Conservation (phyloP, 2,329 filamentous ascomycete genomes). For the Ascochyta clinopodiicola region DNA sequence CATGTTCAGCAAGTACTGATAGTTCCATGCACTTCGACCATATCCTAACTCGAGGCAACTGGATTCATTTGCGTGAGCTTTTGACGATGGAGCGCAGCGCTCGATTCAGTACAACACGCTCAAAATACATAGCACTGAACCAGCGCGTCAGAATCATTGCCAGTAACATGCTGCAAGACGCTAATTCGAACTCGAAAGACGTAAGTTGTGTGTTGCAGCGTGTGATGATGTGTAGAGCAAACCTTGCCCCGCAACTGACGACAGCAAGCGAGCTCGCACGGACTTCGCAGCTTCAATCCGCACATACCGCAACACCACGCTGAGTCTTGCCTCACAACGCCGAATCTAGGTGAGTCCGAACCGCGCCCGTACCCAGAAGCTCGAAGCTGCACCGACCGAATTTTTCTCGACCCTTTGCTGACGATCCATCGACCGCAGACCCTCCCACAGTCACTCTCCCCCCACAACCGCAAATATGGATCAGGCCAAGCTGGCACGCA, state of each 20-base stretch:
- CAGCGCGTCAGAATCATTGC: too few relatives aligned
- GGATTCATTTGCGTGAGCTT: too few relatives aligned
- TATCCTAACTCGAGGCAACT: too few relatives aligned
- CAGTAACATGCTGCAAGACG: too few relatives aligned
- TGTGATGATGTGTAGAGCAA: neutral
- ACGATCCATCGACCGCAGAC: constrained; percentile 26
- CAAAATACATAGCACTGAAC: neutral
- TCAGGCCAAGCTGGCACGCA: constrained; percentile 54
- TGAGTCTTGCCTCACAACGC: constrained; percentile 34
- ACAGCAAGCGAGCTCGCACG: constrained; percentile 17
- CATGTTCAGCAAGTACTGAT: too few relatives aligned
- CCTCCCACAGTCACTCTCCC: constrained; percentile 30
- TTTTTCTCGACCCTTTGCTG: constrained; percentile 24
- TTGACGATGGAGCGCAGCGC: neutral
- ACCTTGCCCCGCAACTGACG: constrained; percentile 20
- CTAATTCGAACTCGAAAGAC: neutral
- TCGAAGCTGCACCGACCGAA: constrained; percentile 11
- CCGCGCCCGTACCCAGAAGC: constrained; percentile 15
- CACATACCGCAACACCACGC: constrained; percentile 26
- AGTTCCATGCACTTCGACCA: too few relatives aligned
- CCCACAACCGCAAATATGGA: constrained; percentile 51
- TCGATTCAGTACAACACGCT: neutral
- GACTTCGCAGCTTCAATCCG: constrained; percentile 26
- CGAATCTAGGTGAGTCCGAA: constrained; percentile 35
- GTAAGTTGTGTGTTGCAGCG: neutral